Conservation (phyloP, 2,329 filamentous ascomycete genomes). For the Nemania sp. region DNA sequence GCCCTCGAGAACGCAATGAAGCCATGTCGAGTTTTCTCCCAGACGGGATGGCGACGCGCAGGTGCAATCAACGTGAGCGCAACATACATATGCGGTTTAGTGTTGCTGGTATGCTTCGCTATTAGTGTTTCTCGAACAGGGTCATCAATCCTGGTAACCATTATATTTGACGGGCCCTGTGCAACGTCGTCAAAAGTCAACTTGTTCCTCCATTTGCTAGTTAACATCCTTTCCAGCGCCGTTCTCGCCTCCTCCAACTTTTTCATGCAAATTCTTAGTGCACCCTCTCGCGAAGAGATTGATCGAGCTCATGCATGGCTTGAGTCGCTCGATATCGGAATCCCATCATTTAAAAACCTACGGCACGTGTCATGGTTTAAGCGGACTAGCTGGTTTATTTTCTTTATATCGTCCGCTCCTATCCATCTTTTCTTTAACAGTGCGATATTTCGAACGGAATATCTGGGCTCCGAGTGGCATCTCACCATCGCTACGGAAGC, state of each 20-base stretch:
- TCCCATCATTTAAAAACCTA: not conserved
- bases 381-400: not conserved
- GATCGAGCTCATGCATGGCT: not conserved
- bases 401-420: not conserved
- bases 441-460: not conserved
- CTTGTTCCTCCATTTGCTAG: not conserved
- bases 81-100: too few relatives aligned
- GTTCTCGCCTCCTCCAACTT: not conserved
- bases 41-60: too few relatives aligned
- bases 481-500: not conserved
- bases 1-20: too few relatives aligned
- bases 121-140: too few relatives aligned
- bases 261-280: too few relatives aligned
- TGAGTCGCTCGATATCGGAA: not conserved
- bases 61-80: too few relatives aligned
- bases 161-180: too few relatives aligned
- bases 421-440: slow-evolving; percentile 11
- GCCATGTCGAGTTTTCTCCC: too few relatives aligned
- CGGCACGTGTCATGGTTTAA: not conserved
- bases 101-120: too few relatives aligned
- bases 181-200: too few relatives aligned
- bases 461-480: not conserved
- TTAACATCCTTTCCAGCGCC: not conserved
- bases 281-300: not conserved
- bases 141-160: too few relatives aligned